These are phyloP conservation scores for Teratosphaeriaceae sp. DNA, from an alignment of 2,329 filamentous ascomycete species.

Conservation along the genomic window DNA sequence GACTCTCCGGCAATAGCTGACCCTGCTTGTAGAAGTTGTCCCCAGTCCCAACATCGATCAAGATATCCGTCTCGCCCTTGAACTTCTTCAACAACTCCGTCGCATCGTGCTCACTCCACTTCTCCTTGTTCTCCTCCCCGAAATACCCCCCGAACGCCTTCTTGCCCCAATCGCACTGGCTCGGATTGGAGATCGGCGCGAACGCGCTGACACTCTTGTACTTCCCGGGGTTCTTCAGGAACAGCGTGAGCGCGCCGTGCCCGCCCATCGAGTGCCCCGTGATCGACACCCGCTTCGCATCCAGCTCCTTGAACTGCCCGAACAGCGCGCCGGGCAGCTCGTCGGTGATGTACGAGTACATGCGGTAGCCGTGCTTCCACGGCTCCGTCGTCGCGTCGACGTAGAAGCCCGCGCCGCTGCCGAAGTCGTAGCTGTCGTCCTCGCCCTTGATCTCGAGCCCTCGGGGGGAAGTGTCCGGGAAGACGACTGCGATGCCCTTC, in stretches of 20 bases:
- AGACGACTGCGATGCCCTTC: constrained; percentile 84
- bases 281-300: constrained; percentile 66
- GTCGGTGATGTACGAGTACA: constrained; percentile 87
- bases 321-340: constrained; percentile 81
- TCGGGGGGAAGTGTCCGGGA: constrained; percentile 87
- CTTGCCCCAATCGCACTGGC: constrained; percentile 82
- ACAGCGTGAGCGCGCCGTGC: constrained; percentile 88
- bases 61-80: constrained; percentile 64
- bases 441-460: constrained; percentile 76
- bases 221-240: constrained; percentile 81
- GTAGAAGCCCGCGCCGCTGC: constrained; percentile 89
- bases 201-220: constrained; percentile 89
- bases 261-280: constrained; percentile 97
- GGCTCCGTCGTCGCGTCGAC: constrained; percentile 73
- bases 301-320: constrained; percentile 62
- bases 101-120: constrained; percentile 86
- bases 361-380: constrained; percentile 74
- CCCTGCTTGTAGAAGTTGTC: constrained; percentile 96
- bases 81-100: constrained; percentile 78
- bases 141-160: constrained; percentile 94
- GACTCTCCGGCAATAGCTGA: constrained; percentile 90
- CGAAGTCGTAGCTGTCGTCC: constrained; percentile 87
- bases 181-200: constrained; percentile 82
- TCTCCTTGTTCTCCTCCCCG: constrained; percentile 61
- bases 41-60: constrained; percentile 89